A percentile compares a stretch with the other conserved stretches of the same genome.
phyloP scores from a whole-genome alignment of 495 filamentous ascomycete genomes.

The Hypoxylon fragiforme region DNA sequence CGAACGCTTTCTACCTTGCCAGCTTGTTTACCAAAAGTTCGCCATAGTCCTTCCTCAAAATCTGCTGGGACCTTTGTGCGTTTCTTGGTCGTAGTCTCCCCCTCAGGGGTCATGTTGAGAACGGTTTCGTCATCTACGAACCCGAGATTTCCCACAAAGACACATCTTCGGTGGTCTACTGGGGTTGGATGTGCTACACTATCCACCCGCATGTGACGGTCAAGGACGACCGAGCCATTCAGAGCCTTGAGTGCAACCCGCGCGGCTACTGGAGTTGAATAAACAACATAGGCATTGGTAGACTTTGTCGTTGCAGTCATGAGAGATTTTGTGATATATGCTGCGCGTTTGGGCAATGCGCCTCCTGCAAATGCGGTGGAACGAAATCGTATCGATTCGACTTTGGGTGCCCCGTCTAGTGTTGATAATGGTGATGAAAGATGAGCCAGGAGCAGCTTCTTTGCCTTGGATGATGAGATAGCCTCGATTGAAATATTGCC shows the following conservation, averaged over 20 bases:
- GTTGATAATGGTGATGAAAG: slow-evolving; percentile 50
- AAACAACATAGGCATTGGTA: slow-evolving; percentile 94
- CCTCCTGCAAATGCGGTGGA: slow-evolving; percentile 78
- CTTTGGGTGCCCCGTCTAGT: slow-evolving; percentile 63
- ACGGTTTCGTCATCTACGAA: slow-evolving; percentile 86
- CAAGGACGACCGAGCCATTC: slow-evolving; percentile 82
- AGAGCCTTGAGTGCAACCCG: slow-evolving; percentile 74
- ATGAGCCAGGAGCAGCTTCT: slow-evolving; percentile 74
- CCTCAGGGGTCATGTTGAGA: slow-evolving; percentile 61
- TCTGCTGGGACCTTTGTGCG: slow-evolving; percentile 74
- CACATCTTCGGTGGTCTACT: slow-evolving; percentile 82
- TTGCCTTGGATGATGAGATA: slow-evolving; percentile 77
- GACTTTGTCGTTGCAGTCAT: slow-evolving; percentile 88
- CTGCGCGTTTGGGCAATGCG: slow-evolving; percentile 84
- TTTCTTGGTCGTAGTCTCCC: slow-evolving; percentile 61
- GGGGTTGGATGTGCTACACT: slow-evolving; percentile 83
- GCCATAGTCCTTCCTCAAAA: slow-evolving; percentile 94
- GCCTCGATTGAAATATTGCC: slow-evolving; percentile 84
- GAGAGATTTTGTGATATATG: slow-evolving; percentile 78
- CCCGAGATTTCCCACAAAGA: slow-evolving; percentile 95
- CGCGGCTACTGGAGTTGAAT: slow-evolving; percentile 69
- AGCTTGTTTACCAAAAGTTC: slow-evolving; percentile 70
- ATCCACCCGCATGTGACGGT: slow-evolving; percentile 89
- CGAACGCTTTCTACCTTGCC: slow-evolving; percentile 91
- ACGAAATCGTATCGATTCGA: slow-evolving; percentile 90